Base-by-base conservation (phyloP, 2,329 filamentous ascomycete genomes). In the Calonectria henricotiae region DNA sequence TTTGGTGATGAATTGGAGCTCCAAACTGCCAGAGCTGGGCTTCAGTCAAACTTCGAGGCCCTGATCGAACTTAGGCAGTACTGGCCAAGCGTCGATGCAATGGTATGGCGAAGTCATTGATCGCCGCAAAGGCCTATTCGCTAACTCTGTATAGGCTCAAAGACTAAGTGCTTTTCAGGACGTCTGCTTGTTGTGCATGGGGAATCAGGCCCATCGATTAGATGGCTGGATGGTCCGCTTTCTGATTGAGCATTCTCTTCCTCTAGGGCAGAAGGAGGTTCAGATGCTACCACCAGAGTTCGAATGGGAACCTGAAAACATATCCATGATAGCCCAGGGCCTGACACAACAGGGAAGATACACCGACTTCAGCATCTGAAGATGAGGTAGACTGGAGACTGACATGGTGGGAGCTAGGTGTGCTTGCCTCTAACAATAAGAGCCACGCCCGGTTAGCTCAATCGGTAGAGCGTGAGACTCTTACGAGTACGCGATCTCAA, bases 381-480 rank as follows among this genome's bases (percentile, higher is more conserved):
- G 20, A 25, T 25, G 32, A 20, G 4, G 3, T 25, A 13, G 8
- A 51, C 23, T 7, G 20, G 8, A n/a, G 1, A 13, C 4, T 7
- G 17, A 30, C 35, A 7, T 37, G 35, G 12, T 37, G 35, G 35
- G 12, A 11, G 35, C 35, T 37, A 37, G 35, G 5, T 9, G 12
- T 3, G 8, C 5, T 3, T 9, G 12, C 11, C 35, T 13, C 12
- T 8, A 37, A 37, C 35, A 46, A 46, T 12, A 46, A 46, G 43
- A 46, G 43, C 43, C 66, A 69, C 65, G 74, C 74, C 74, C 73
- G 77, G 76, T 76, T 78, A 79, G 76, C 75, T 79, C 74, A 78
- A 79, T 79, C 73, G 75, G 77, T 90, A 91, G 89, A 91, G 89
- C 88, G 89, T 90, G 86, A 90, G 89, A 90, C 89, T 91, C 89